Evolutionary conservation across 768 basidiomycete genomes (phyloP), one percentile per base, ranked within the genome.

Genomic region (Rhodotorula sphaerocarpa): DNA sequence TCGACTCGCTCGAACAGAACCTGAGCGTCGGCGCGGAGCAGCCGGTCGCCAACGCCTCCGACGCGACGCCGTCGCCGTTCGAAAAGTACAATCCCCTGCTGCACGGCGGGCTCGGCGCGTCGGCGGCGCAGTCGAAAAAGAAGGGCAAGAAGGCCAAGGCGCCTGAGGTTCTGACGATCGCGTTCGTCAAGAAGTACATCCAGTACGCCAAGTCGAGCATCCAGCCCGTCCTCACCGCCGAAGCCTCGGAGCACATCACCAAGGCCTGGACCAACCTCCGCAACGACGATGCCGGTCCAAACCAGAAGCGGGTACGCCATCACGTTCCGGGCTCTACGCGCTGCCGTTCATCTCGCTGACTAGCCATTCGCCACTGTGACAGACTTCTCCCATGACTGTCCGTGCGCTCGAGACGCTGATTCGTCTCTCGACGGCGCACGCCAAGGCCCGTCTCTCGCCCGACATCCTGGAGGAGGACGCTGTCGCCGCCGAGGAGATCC

Each of bases 331-430:
- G 18, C 30, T 55, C 12, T 55, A 41, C 46, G 23, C 31, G 14
- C 28, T 6, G 3, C 21, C 41, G 15, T 36, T 55, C 23, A 28
- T 36, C n/a, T 16, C 10, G 20, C 55, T 61, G 60, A 53, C 57
- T 57, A 69, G 55, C 14, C 18, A 39, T 9, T 39, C 30, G 47
- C 31, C 23, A 18, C 18, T 55, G 20, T 12, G 56, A 55, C 70
- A 97, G 93, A 99, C 95, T 7, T 88, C 93, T 7, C 95, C 95
- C 15, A 78, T 99, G 70, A 99, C 95, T 5, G 93, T 95, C 25
- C 92, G 95, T 81, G 95, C 95, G 5, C 84, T 99, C 62, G 95
- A 99, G 76, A 99, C 95, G 0, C 82, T 99, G 51, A 99, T 99
- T 75, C 95, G 95, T 79, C 82, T 99, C 14, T 84, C 95, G 7